A percentile compares a stretch with the other conserved stretches of the same genome.
Conservation (phyloP, 305 asterid genomes). For the Ilex paraguariensis region DNA sequence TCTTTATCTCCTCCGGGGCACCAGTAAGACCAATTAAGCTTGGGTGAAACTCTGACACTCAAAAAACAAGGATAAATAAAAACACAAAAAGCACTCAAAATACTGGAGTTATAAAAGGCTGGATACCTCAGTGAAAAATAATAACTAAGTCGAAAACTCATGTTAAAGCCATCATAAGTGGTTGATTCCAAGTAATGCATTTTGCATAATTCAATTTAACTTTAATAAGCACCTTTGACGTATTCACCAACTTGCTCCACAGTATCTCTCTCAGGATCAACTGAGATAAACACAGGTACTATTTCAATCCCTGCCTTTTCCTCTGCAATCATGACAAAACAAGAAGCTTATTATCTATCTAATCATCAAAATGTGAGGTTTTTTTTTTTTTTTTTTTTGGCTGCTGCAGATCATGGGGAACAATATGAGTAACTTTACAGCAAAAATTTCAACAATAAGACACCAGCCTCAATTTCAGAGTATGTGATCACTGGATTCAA, state of each 20-base stretch:
- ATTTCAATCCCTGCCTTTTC: conserved; percentile 68
- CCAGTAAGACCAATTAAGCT: conserved; percentile 86
- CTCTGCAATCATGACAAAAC: conserved; percentile 36
- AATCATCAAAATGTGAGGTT: background rate
- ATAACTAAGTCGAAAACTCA: background rate
- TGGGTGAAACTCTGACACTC: conserved; percentile 75
- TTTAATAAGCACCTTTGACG: conserved; percentile 55
- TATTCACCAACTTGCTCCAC: conserved; percentile 88
- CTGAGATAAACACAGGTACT: conserved; percentile 87
- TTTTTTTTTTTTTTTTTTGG: background rate
- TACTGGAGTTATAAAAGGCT: background rate
- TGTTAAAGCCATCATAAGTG: background rate
- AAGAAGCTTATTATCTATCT: background rate
- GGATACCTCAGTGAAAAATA: background rate
- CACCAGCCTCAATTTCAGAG: background rate
- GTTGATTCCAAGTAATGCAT: background rate
- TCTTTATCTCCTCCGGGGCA: conserved; percentile 61
- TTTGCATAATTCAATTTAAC: background rate
- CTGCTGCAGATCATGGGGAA: background rate
- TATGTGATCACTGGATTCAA: background rate
- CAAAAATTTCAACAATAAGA: background rate
- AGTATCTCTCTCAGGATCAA: conserved; percentile 91
- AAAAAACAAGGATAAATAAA: conserved; percentile 4
- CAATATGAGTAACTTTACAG: no score
- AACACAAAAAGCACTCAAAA: background rate